Base-by-base conservation (phyloP, 352 stramenopile genomes). In the Detonula confervacea region DNA sequence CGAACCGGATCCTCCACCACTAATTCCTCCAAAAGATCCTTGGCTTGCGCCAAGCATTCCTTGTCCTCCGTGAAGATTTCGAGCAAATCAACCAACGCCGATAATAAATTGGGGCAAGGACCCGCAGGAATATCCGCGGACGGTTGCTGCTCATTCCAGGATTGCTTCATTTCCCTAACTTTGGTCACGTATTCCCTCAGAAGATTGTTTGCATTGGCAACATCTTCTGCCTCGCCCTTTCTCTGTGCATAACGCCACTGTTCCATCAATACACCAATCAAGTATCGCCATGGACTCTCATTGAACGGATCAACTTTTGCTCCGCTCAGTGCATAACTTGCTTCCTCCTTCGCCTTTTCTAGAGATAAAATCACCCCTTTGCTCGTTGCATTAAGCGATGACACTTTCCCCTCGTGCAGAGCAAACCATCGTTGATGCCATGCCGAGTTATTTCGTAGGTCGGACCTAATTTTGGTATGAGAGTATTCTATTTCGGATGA, bases 381-480 rank as follows among this genome's bases (percentile, higher is more conserved):
- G 20, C 20, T 29, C 16, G 47, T 18, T 44, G 20, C 11, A 54
- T 44, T 61, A 2, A 11, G 20, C n/a, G 49, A 51, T 60, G 57
- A 54, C 42, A 77, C 59, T 39, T 80, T 37, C 18, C 79, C 84
- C 51, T 76, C 30, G 67, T 93, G 86, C 2, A 63, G 55, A 22
- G 84, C 82, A 81, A 93, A 91, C 88, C 90, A 94, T 35, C 88
- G 67, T 65, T 97, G 91, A 86, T 96, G 96, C 95, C 95, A 97
- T n/a, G 93, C 95, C 65, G 95, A 98, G 84, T 99, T 99, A 87
- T 99, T 99, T 60, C 96, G 93, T 33, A 97, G 89, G 84, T 99
- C 97, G 22, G 93, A 63, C 14, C 88, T 51, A 57, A 99, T 91
- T 76, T 98, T 90, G 56, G 70, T 44, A 55, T 89, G 47, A 0